Percentiles rank a stretch among this genome's conserved stretches.
Evolutionary conservation across 352 stramenopile genomes (phyloP).

Genomic region (Phytophthora foliorum): DNA sequence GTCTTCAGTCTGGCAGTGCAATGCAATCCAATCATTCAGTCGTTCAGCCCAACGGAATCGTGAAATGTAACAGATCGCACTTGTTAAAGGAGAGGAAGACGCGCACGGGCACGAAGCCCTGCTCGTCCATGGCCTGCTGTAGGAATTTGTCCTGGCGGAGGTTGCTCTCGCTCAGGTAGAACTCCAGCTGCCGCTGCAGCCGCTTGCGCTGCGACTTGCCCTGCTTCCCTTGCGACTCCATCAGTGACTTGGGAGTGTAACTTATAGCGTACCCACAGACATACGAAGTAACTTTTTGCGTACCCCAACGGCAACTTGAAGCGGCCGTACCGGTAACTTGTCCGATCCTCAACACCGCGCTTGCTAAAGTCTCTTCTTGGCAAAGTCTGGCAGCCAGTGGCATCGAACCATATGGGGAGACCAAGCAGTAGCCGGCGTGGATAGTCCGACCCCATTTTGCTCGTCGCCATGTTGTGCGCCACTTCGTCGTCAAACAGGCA

Average conservation of each 20-base stretch:
- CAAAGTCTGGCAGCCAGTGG: conserved; percentile 16
- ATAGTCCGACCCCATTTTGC: conserved; percentile 28
- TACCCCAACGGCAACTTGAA: conserved; percentile 3
- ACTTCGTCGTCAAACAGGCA: conserved; percentile 36
- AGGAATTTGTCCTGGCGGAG: conserved; percentile 86
- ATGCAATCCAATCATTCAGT: not conserved
- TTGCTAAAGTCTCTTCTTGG: not conserved
- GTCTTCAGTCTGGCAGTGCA: conserved; percentile 47
- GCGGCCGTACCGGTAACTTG: not conserved
- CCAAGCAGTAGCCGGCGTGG: conserved; percentile 16
- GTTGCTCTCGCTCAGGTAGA: conserved; percentile 84
- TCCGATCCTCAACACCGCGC: not conserved
- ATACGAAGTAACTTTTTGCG: not conserved
- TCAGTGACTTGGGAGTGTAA: conserved; percentile 14
- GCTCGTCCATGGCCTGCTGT: conserved; percentile 75
- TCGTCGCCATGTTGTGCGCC: conserved; percentile 28
- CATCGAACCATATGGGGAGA: conserved; percentile 25
- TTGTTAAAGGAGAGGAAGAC: conserved; percentile 82
- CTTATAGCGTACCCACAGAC: not conserved
- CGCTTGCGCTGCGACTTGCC: conserved; percentile 76
- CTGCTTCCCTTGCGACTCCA: conserved; percentile 21
- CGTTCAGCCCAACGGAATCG: too few species aligned
- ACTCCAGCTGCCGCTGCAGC: conserved; percentile 85
- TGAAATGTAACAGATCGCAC: conserved; percentile 19
- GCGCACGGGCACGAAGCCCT: conserved; percentile 61